A percentile compares a stretch with the other conserved stretches of the same genome.
These are phyloP conservation scores for Linum lewisii DNA, from an alignment of 345 rosid genomes.

Conservation along the genomic window DNA sequence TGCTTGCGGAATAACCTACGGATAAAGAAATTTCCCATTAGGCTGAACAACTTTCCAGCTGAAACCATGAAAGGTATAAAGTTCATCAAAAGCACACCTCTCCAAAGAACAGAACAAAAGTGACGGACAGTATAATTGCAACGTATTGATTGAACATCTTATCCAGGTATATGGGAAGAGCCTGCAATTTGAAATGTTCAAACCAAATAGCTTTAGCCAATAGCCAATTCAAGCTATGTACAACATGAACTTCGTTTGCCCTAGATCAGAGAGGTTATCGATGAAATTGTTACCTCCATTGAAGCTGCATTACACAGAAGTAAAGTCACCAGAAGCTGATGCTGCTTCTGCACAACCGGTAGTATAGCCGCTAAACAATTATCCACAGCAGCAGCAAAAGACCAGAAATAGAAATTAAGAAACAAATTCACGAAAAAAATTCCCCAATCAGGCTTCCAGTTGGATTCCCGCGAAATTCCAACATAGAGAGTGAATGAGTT, in stretches of 20 bases:
- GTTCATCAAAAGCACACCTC: conserved; percentile 43
- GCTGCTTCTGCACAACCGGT: conserved; percentile 91
- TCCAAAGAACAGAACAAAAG: conserved; percentile 81
- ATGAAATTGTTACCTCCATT: conserved; percentile 59
- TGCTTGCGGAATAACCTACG: conserved; percentile 99
- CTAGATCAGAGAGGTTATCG: background rate
- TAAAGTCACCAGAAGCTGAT: conserved; percentile 87
- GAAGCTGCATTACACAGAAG: conserved; percentile 80
- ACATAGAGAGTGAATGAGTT: background rate
- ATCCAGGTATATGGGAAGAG: conserved; percentile 87
- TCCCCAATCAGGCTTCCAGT: too few species aligned
- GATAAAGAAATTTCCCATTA: background rate
- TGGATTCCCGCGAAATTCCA: background rate
- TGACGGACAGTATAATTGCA: conserved; percentile 82
- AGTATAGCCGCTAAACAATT: conserved; percentile 51
- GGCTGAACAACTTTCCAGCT: background rate
- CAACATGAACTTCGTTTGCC: too few species aligned
- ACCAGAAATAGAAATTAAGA: background rate
- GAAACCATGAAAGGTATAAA: background rate
- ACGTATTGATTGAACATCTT: conserved; percentile 86
- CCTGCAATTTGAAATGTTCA: conserved; percentile 40
- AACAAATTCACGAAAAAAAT: background rate
- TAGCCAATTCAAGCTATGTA: conserved; percentile 1
- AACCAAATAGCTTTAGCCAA: background rate
- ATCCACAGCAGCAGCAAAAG: too few species aligned